phyloP scores from a whole-genome alignment of 495 filamentous ascomycete species.

The Xylaria acuta region DNA sequence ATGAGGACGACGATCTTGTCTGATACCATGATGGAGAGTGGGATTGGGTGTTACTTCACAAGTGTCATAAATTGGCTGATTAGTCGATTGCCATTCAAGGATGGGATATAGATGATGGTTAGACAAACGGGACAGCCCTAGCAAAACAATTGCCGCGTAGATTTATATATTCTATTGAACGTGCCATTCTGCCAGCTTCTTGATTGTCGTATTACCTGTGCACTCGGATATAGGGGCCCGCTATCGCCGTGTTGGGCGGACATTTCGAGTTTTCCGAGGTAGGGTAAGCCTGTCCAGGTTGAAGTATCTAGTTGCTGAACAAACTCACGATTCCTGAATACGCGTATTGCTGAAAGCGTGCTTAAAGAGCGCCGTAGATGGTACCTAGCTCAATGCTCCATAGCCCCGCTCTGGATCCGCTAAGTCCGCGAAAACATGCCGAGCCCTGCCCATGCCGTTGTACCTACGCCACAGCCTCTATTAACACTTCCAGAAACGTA shows the following conservation, averaged over 20 bases:
- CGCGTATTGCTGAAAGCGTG: neutral
- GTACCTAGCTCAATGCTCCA: neutral
- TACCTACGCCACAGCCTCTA: neutral
- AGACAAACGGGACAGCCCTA: neutral
- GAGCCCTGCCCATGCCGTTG: neutral
- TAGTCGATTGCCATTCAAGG: neutral
- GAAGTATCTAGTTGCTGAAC: neutral
- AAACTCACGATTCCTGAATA: neutral
- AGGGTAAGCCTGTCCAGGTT: neutral
- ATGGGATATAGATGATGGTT: neutral
- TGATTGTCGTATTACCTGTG: neutral
- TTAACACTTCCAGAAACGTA: neutral
- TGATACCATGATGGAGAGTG: slow-evolving; percentile 26
- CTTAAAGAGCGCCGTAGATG: neutral
- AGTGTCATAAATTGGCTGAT: neutral
- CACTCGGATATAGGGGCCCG: slow-evolving; percentile 2
- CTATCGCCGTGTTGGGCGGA: neutral
- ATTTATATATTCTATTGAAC: neutral
- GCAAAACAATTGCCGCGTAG: neutral
- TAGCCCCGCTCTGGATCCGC: neutral
- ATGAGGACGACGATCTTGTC: slow-evolving; percentile 44
- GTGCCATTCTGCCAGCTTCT: neutral
- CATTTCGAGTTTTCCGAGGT: slow-evolving; percentile 14
- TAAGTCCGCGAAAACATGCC: slow-evolving; percentile 1
- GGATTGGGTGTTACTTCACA: neutral